These are phyloP conservation scores for Hymenoscyphus scutula DNA, from an alignment of 2,329 filamentous ascomycete species.

Conservation along the genomic window DNA sequence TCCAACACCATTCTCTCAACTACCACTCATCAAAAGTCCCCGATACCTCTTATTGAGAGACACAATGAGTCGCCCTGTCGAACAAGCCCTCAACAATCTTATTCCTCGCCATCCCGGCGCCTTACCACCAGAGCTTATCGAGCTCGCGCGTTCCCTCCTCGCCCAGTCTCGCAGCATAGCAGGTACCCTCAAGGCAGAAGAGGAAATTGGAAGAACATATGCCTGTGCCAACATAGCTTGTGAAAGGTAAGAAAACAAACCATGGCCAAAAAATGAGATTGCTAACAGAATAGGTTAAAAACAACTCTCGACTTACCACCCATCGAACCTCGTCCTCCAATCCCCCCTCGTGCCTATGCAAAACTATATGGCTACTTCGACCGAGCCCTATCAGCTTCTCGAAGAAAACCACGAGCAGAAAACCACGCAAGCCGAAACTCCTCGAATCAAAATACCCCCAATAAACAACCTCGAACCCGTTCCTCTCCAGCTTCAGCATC, in stretches of 20 bases:
- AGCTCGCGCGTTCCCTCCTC: constrained; percentile 70
- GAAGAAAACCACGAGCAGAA: constrained; percentile 12
- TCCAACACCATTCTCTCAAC: not conserved
- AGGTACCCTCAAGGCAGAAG: constrained; percentile 74
- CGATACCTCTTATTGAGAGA: not conserved
- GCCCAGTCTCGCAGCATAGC: constrained; percentile 78
- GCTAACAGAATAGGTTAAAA: constrained; percentile 60
- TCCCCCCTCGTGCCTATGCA: constrained; percentile 77
- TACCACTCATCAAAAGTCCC: not conserved
- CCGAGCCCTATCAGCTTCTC: constrained; percentile 54
- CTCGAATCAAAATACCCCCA: not conserved
- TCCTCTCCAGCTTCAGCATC: constrained; percentile 12
- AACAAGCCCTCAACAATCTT: constrained; percentile 69
- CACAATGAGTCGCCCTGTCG: constrained; percentile 71
- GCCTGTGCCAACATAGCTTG: constrained; percentile 88
- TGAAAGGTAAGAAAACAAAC: constrained; percentile 57
- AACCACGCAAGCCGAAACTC: constrained; percentile 25
- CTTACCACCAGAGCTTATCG: constrained; percentile 66
- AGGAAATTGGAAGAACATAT: constrained; percentile 82
- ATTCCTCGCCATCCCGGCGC: constrained; percentile 69
- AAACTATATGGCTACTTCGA: constrained; percentile 81
- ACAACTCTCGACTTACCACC: constrained; percentile 72
- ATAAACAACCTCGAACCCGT: constrained; percentile 10
- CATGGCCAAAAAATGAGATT: not conserved
- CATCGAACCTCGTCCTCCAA: constrained; percentile 72